Evolutionary conservation across 805 yeast genomes (phyloP), one percentile per base, ranked within the genome.

Genomic region (Myxozyma geophila): DNA sequence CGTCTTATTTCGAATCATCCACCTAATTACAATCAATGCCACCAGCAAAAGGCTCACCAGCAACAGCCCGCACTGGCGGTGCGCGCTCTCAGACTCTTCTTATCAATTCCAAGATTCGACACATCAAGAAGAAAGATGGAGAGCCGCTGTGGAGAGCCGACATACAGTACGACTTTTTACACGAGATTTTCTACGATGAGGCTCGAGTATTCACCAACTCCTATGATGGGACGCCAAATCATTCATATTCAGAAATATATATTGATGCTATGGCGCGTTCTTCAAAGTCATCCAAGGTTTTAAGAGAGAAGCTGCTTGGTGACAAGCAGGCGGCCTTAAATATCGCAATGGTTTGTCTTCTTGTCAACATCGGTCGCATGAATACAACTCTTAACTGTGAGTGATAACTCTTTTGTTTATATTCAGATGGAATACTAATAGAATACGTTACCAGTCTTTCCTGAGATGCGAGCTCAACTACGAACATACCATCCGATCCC

Each of bases 401-500:
- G 66, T 43, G 2, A 8, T 4, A 7, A 53, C 43, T 44, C 13
- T 56, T 2, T 37, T 17, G 13, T n/a, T 19, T 12, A 13, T 40
- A 39, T 15, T 21, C 7, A 36, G 15, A 21, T 37, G 17, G 10
- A 7, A n/a, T 46, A 13, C 13, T 23, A 10, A n/a, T 8, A 43
- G 17, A 56, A 36, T 44, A 37, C 12, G 4, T 28, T 8, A 40
- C 5, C 35, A 66, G 69, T 93, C 73, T 96, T 91, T 61, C 90
- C 96, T 23, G 98, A 92, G 72, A 93, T 93, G 98, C 87, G 91
- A 70, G 90, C 97, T 0, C 93, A 92, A 69, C 81, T 93, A 67
- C 82, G 99, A 72, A 92, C 98, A 0, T 93, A 89, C 74, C 98
- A 93, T 76, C 89, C 96, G 12, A 90, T 93, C 40, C 99, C 99